Percentiles rank a stretch among this genome's conserved stretches.
Evolutionary conservation across 2,329 filamentous ascomycete species (phyloP).

Genomic region (Fusarium illudens): DNA sequence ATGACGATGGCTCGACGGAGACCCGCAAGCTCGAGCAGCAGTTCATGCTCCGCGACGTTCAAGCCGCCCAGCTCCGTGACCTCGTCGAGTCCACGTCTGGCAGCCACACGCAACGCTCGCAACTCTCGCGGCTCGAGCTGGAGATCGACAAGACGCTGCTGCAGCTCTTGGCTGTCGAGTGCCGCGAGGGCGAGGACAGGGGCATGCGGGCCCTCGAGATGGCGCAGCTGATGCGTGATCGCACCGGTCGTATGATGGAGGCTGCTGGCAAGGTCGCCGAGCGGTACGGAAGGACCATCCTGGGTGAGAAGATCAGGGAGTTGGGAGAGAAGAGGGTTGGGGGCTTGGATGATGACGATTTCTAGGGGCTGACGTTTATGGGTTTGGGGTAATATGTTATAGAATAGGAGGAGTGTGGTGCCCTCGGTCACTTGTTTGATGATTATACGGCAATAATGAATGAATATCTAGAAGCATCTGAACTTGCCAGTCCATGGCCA

Average conservation of each 20-base stretch:
- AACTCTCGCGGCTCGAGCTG: conserved; percentile 76
- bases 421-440: neutral
- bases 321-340: conserved; percentile 75
- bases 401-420: conserved; percentile 2
- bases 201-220: conserved; percentile 96
- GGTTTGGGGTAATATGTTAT: neutral
- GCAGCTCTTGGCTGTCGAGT: conserved; percentile 89
- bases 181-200: conserved; percentile 88
- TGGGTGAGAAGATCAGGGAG: conserved; percentile 91
- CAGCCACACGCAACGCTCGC: conserved; percentile 67
- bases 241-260: conserved; percentile 88
- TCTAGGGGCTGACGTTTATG: conserved; percentile 8
- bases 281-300: conserved; percentile 79
- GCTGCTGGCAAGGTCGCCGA: conserved; percentile 89
- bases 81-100: conserved; percentile 71
- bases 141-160: conserved; percentile 91
- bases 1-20: conserved; percentile 55
- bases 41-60: conserved; percentile 78
- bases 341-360: conserved; percentile 67
- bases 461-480: neutral
- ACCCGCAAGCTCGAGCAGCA: conserved; percentile 77
- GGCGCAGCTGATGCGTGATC: conserved; percentile 84
- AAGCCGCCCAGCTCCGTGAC: conserved; percentile 79
- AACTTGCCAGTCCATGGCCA: neutral
- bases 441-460: conserved; percentile 1